Evolutionary conservation across 2,329 filamentous ascomycete species (phyloP).

Genomic region (Aspergillus tubingensis): DNA sequence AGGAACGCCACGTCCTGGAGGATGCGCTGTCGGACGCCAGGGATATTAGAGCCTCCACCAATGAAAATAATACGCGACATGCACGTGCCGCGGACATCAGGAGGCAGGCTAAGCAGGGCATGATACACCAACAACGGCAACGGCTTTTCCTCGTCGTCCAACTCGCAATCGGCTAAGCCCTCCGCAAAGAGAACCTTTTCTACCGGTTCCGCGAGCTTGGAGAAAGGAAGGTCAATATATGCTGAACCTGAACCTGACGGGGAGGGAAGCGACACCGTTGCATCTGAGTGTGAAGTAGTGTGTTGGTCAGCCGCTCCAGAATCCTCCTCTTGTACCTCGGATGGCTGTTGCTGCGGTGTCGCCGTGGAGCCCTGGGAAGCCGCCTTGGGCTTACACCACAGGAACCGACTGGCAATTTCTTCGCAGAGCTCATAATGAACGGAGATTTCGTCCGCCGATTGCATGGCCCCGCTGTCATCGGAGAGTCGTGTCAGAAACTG

Average conservation of each 20-base stretch:
- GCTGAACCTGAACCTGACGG: conserved; percentile 42
- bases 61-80: conserved; percentile 88
- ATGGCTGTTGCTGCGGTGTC: conserved; percentile 1
- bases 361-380: neutral
- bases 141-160: conserved; percentile 86
- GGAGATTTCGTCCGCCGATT: conserved; percentile 40
- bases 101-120: conserved; percentile 70
- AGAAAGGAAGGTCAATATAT: conserved; percentile 66
- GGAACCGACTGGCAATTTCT: conserved; percentile 71
- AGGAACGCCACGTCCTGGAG: conserved; percentile 72
- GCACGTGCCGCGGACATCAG: conserved; percentile 80
- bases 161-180: conserved; percentile 55
- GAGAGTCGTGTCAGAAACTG: conserved; percentile 33
- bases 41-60: conserved; percentile 75
- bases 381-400: conserved; percentile 66
- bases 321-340: conserved; percentile 4
- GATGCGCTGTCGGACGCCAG: conserved; percentile 76
- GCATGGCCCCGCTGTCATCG: conserved; percentile 29
- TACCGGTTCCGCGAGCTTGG: conserved; percentile 70
- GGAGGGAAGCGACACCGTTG: conserved; percentile 50
- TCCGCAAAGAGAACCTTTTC: conserved; percentile 72
- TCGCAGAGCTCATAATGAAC: conserved; percentile 78
- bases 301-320: neutral
- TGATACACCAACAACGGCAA: conserved; percentile 76
- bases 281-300: conserved; percentile 15